A percentile compares a stretch with the other conserved stretches of the same genome.
Conservation (phyloP, 352 stramenopile genomes). For the Halophytophthora polymorphica region DNA sequence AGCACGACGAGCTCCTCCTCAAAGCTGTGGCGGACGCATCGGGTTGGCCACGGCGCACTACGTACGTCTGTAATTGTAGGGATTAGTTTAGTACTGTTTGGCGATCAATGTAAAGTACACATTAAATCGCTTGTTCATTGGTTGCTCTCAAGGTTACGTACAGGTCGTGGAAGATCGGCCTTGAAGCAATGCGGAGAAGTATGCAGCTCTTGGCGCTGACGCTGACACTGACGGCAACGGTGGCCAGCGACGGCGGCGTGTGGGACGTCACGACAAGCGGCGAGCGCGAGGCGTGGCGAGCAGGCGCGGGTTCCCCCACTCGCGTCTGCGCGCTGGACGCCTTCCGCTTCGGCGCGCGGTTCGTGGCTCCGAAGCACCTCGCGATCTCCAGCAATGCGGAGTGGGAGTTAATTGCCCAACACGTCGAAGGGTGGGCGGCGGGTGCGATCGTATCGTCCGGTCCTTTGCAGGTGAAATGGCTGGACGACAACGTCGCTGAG, state of each 20-base stretch:
- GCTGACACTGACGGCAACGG: neutral
- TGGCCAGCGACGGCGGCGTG: neutral
- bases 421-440: conserved; percentile 10
- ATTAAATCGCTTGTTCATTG: too few relatives aligned
- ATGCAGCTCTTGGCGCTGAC: too few relatives aligned
- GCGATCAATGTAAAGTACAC: too few relatives aligned
- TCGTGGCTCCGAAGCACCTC: conserved; percentile 4
- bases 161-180: too few relatives aligned
- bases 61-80: too few relatives aligned
- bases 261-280: conserved; percentile 8
- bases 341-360: conserved; percentile 33
- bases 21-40: too few relatives aligned
- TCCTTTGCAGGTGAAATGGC: conserved; percentile 1
- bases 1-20: too few relatives aligned
- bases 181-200: too few relatives aligned
- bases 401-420: conserved; percentile 27
- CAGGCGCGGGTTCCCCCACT: neutral
- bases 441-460: conserved; percentile 13
- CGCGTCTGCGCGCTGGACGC: conserved; percentile 21
- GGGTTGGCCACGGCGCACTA: too few relatives aligned
- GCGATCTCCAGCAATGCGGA: conserved; percentile 3
- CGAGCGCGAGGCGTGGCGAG: conserved; percentile 8
- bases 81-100: too few relatives aligned
- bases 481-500: neutral
- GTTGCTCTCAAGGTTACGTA: too few relatives aligned